These are phyloP conservation scores for Citeromyces hawaiiensis DNA, from an alignment of 1,139 yeast genomes.

Conservation along the genomic window DNA sequence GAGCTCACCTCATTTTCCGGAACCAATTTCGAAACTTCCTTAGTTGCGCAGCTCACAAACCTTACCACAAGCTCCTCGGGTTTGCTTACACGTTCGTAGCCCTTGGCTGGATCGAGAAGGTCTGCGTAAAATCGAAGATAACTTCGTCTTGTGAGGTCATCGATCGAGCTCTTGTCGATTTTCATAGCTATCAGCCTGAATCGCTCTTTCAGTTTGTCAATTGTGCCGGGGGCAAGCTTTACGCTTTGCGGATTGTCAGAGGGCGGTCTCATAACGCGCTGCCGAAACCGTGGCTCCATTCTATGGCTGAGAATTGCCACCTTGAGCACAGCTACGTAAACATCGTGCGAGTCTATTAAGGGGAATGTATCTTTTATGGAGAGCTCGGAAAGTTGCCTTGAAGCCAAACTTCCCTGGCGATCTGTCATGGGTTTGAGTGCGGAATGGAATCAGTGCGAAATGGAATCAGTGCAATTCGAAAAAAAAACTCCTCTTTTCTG, in stretches of 20 bases:
- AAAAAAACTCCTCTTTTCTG: too few species aligned
- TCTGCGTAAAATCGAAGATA: neutral
- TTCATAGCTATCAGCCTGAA: neutral
- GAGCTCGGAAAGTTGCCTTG: neutral
- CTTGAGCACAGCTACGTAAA: slow-evolving; percentile 20
- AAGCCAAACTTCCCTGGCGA: neutral
- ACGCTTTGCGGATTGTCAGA: neutral
- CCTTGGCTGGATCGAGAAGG: slow-evolving; percentile 33
- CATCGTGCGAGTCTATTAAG: neutral
- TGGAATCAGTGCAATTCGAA: too few species aligned
- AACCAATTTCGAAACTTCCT: slow-evolving; percentile 36
- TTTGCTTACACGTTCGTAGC: slow-evolving; percentile 28
- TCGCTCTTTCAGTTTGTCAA: neutral
- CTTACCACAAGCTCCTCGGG: slow-evolving; percentile 55
- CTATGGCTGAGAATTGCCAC: slow-evolving; percentile 39
- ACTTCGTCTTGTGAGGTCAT: neutral
- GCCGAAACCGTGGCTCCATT: slow-evolving; percentile 44
- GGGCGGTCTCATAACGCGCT: slow-evolving; percentile 18
- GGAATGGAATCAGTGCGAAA: too few species aligned
- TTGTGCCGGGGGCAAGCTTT: neutral
- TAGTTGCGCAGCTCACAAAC: slow-evolving; percentile 52
- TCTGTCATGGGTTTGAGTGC: neutral
- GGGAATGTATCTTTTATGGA: neutral
- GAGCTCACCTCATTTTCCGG: slow-evolving; percentile 26
- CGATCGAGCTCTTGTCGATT: neutral